Evolutionary conservation across 257 asterid genomes (phyloP).

Genomic region (Cinchona pubescens): DNA sequence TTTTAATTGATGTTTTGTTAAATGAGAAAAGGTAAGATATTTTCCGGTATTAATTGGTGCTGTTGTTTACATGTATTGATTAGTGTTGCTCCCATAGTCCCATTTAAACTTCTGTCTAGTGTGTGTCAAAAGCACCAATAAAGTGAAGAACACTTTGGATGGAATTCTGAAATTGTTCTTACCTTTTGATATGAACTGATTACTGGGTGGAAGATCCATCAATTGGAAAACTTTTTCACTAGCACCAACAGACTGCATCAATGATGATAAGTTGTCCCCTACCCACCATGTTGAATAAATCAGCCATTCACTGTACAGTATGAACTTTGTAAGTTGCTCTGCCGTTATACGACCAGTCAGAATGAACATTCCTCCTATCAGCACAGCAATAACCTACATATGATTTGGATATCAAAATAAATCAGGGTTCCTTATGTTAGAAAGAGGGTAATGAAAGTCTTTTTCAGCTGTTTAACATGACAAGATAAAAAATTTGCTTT

Average conservation of each 20-base stretch:
- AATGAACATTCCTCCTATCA: slow-evolving; percentile 90
- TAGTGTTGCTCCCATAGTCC: not conserved
- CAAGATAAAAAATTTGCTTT: no score
- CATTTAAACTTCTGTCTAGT: not conserved
- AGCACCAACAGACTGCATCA: slow-evolving; percentile 97
- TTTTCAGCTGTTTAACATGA: not conserved
- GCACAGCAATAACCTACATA: slow-evolving; percentile 87
- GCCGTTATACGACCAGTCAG: slow-evolving; percentile 87
- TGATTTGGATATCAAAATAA: not conserved
- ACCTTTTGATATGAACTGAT: slow-evolving; percentile 75
- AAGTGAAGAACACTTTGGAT: no score
- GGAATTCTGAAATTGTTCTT: no score
- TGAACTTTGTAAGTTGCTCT: slow-evolving; percentile 94
- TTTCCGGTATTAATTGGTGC: not conserved
- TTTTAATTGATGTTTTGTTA: not conserved
- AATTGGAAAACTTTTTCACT: slow-evolving; percentile 93
- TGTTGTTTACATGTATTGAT: not conserved
- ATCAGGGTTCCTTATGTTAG: not conserved
- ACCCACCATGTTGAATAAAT: slow-evolving; percentile 98
- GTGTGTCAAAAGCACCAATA: slow-evolving; percentile 12
- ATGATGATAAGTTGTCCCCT: slow-evolving; percentile 82
- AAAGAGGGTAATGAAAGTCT: not conserved
- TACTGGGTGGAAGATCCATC: slow-evolving; percentile 67
- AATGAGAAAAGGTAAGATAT: not conserved
- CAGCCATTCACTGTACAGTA: slow-evolving; percentile 96